Evolutionary conservation across 139 green algal genomes (phyloP), one percentile per base, ranked within the genome.

Genomic region (Nannochloris sp.): DNA sequence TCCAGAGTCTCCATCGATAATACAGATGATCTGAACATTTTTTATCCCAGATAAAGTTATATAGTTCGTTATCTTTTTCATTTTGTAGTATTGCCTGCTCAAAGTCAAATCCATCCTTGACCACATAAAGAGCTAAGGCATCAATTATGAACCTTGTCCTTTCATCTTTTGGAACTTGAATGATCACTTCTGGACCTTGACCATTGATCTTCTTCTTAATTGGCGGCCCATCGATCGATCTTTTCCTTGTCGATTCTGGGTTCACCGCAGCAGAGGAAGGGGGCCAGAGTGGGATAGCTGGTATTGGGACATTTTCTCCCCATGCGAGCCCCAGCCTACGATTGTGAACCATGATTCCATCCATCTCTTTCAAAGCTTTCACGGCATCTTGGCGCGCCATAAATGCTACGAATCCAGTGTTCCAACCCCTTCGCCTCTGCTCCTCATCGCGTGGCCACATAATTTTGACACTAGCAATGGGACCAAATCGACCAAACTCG

Each of bases 371-470:
- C 61, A 88, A 80, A 0, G 90, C 90, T 6, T 62, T 65, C 37
- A 87, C 73, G 0, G 88, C 89, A 44, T 83, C 83, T 0, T 83
- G 74, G 1, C 89, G 82, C 21, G 57, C 79, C 92, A 97, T 98
- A 79, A 96, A 98, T 3, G 89, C 87, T 19, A 98, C 89, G 71
- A 97, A 98, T 61, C 92, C 92, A 67, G 75, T 92, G 78, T 96
- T 97, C 46, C 87, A 73, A 8, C 75, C 79, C n/a, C 85, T 75
- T 19, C 78, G 71, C 19, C 81, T 78, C 78, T 97, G 86, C 67
- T 97, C 91, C 61, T 97, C 92, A 36, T 91, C 85, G 14, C 92
- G 76, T 4, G 92, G 92, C 92, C 92, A 98, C 90, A 97, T 96
- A 48, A 98, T 85, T 76, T 98, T 98, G 24, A 98, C 88, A 57